Conservation (phyloP, 805 yeast genomes). For the Blastobotrys mokoenaii region DNA sequence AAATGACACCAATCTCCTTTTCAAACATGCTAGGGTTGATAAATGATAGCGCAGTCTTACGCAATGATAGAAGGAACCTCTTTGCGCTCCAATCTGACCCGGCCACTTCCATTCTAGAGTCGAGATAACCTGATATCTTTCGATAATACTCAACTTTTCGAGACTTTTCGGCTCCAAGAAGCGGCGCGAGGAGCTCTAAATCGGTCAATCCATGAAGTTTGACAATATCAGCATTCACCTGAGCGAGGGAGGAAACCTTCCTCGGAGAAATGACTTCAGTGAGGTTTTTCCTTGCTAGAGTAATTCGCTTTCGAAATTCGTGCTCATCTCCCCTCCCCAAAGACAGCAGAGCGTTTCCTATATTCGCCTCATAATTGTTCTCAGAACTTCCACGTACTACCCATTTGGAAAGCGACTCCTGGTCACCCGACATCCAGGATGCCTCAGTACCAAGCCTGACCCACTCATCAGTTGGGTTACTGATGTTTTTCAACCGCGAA, state of each 20-base stretch:
- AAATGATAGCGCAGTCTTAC: conserved; percentile 39
- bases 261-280: conserved; percentile 50
- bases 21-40: neutral
- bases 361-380: conserved; percentile 48
- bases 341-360: conserved; percentile 55
- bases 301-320: conserved; percentile 34
- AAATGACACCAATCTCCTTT: conserved; percentile 36
- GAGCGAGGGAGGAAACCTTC: conserved; percentile 42
- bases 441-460: conserved; percentile 65
- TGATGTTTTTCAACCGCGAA: conserved; percentile 37
- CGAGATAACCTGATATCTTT: conserved; percentile 12
- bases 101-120: conserved; percentile 22
- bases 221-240: conserved; percentile 40
- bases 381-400: conserved; percentile 38
- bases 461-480: conserved; percentile 32
- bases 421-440: conserved; percentile 56
- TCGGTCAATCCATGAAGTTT: conserved; percentile 57
- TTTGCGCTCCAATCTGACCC: conserved; percentile 53
- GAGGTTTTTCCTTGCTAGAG: conserved; percentile 46
- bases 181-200: conserved; percentile 34
- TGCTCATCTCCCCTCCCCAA: conserved; percentile 30
- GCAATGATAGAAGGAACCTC: conserved; percentile 50
- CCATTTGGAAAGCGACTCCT: conserved; percentile 50
- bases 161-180: conserved; percentile 2
- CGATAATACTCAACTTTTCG: conserved; percentile 1